Percentiles rank a stretch among this genome's conserved stretches.
Evolutionary conservation across 768 basidiomycete species (phyloP).

Genomic region (Mycena kentingensis): DNA sequence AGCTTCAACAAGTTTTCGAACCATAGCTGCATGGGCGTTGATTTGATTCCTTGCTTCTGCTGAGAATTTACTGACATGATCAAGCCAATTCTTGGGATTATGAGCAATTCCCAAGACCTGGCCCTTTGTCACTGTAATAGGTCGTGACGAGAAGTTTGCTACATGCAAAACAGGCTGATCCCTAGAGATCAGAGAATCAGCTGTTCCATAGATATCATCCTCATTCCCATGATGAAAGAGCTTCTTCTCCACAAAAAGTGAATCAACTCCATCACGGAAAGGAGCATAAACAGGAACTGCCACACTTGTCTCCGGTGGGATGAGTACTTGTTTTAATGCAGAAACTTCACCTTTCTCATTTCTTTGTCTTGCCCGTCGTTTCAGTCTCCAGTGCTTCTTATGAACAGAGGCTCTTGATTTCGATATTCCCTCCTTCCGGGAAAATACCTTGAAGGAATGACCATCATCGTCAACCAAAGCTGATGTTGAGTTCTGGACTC

Average conservation of each 20-base stretch:
- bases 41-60: constrained; percentile 1
- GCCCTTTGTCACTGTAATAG: constrained; percentile 14
- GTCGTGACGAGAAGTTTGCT: constrained; percentile 10
- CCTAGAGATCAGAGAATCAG: constrained; percentile 19
- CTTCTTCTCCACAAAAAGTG: constrained; percentile 20
- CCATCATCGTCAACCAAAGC: constrained; percentile 2
- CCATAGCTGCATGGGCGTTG: neutral
- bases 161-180: constrained; percentile 5
- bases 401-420: constrained; percentile 1
- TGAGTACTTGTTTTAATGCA: constrained; percentile 2
- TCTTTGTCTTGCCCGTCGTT: neutral
- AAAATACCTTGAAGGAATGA: constrained; percentile 5
- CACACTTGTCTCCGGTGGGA: constrained; percentile 19
- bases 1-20: neutral
- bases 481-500: neutral
- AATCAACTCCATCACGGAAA: neutral
- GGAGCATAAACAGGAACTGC: constrained; percentile 6
- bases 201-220: constrained; percentile 10
- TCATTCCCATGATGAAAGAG: constrained; percentile 4
- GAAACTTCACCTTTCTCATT: constrained; percentile 4
- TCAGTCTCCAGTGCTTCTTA: constrained; percentile 1
- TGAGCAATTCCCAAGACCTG: constrained; percentile 15
- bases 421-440: neutral
- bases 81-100: constrained; percentile 21
- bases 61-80: constrained; percentile 11